Percentiles rank a stretch among this genome's conserved stretches.
Evolutionary conservation across 2,329 filamentous ascomycete species (phyloP).

Genomic region (Neospermospora avenae): DNA sequence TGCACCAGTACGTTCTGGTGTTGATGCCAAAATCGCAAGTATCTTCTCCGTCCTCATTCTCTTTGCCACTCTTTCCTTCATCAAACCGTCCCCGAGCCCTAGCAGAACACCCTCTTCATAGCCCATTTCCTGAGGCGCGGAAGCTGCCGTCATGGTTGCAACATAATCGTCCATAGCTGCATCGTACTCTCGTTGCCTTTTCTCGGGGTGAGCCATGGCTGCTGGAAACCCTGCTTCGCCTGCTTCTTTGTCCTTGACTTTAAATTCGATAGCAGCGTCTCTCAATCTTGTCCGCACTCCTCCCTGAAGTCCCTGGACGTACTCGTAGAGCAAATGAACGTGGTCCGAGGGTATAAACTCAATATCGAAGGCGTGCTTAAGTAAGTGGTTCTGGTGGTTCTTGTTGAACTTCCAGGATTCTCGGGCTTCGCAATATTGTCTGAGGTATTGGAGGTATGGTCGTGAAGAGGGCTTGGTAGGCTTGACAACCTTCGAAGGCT

Average conservation of each 20-base stretch:
- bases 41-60: conserved; percentile 61
- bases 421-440: conserved; percentile 68
- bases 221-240: conserved; percentile 47
- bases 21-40: conserved; percentile 45
- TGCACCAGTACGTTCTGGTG: conserved; percentile 8
- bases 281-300: conserved; percentile 66
- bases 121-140: conserved; percentile 24
- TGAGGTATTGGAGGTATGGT: conserved; percentile 72
- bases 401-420: conserved; percentile 94
- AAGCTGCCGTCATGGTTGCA: conserved; percentile 27
- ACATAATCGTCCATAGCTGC: conserved; percentile 41
- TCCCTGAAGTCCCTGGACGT: conserved; percentile 77
- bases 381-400: conserved; percentile 78
- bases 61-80: conserved; percentile 56
- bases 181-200: conserved; percentile 54
- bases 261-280: conserved; percentile 61
- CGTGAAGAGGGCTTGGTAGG: conserved; percentile 40
- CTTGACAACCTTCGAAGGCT: conserved; percentile 20
- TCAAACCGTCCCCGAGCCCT: conserved; percentile 45
- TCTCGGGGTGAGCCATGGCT: conserved; percentile 45
- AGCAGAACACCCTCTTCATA: conserved; percentile 34
- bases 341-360: conserved; percentile 68
- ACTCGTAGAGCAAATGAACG: conserved; percentile 68
- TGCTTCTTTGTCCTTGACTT: conserved; percentile 53
- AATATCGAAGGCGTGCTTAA: conserved; percentile 77